These are phyloP conservation scores for Oryza nivara DNA, from an alignment of 176 grass and related monocot species.

Conservation along the genomic window DNA sequence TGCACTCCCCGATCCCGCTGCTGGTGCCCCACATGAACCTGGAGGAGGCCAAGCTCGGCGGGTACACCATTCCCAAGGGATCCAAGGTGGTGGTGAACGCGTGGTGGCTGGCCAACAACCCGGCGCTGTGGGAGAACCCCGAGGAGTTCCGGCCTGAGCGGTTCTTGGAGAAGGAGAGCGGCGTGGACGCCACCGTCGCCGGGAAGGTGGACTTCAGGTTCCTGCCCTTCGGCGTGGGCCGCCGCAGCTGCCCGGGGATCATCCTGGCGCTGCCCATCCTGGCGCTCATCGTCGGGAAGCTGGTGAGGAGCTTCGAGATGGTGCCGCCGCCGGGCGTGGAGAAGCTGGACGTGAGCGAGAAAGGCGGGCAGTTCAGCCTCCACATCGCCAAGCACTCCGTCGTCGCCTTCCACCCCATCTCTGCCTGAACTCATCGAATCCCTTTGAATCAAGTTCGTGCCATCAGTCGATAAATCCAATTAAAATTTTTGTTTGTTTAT, in stretches of 20 bases:
- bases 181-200: slow-evolving; percentile 62
- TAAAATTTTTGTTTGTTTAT: neutral
- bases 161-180: slow-evolving; percentile 56
- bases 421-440: neutral
- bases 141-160: slow-evolving; percentile 62
- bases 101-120: slow-evolving; percentile 85
- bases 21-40: slow-evolving; percentile 95
- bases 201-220: slow-evolving; percentile 88
- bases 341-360: slow-evolving; percentile 56
- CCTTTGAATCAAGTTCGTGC: neutral
- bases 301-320: slow-evolving; percentile 77
- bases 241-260: slow-evolving; percentile 84
- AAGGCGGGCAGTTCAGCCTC: slow-evolving; percentile 84
- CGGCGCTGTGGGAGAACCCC: slow-evolving; percentile 69
- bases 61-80: slow-evolving; percentile 64
- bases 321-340: slow-evolving; percentile 56
- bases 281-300: slow-evolving; percentile 58
- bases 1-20: slow-evolving; percentile 88
- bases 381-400: slow-evolving; percentile 69
- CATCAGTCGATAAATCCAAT: neutral
- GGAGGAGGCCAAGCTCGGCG: slow-evolving; percentile 69
- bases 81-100: slow-evolving; percentile 93
- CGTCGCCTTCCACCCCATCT: slow-evolving; percentile 52
- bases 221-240: slow-evolving; percentile 77
- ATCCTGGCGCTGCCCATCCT: slow-evolving; percentile 84